Evolutionary conservation across 2,329 filamentous ascomycete species (phyloP).

Genomic region (Nemania abortiva): DNA sequence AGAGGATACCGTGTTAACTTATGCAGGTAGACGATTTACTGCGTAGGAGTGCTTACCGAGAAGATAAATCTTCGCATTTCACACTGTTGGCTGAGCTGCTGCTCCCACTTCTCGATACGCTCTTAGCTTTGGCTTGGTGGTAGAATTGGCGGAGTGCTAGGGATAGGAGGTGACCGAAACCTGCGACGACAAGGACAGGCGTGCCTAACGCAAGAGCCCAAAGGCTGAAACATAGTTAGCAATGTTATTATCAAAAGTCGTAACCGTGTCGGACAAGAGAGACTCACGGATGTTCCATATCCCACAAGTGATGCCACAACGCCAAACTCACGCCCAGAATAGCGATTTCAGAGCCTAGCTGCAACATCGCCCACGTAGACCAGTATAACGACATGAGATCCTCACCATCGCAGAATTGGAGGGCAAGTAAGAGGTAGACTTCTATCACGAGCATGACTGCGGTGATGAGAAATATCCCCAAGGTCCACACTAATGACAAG

Average conservation of each 20-base stretch:
- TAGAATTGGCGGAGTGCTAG: constrained; percentile 42
- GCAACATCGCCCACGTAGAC: constrained; percentile 71
- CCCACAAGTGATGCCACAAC: constrained; percentile 62
- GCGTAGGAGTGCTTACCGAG: constrained; percentile 5
- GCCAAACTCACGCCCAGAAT: constrained; percentile 68
- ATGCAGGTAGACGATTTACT: background rate
- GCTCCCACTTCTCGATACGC: constrained; percentile 27
- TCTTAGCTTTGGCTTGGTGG: constrained; percentile 40
- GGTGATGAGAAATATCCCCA: constrained; percentile 59
- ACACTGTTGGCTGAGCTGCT: constrained; percentile 9
- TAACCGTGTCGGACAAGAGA: background rate
- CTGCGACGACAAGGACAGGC: constrained; percentile 69
- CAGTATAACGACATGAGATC: constrained; percentile 71
- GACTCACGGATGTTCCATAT: constrained; percentile 65
- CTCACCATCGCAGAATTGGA: constrained; percentile 71
- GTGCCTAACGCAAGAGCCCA: constrained; percentile 72
- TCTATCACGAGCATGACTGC: constrained; percentile 64
- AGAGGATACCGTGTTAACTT: background rate
- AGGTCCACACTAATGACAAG: constrained; percentile 58
- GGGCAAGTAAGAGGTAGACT: constrained; percentile 64
- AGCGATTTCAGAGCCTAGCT: constrained; percentile 69
- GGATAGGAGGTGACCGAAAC: constrained; percentile 62
- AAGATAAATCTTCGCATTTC: constrained; percentile 4
- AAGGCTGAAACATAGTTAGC: constrained; percentile 6
- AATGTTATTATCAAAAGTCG: background rate